A percentile compares a stretch with the other conserved stretches of the same genome.
Conservation (phyloP, 257 asterid genomes). For the Cordia subcordata region DNA sequence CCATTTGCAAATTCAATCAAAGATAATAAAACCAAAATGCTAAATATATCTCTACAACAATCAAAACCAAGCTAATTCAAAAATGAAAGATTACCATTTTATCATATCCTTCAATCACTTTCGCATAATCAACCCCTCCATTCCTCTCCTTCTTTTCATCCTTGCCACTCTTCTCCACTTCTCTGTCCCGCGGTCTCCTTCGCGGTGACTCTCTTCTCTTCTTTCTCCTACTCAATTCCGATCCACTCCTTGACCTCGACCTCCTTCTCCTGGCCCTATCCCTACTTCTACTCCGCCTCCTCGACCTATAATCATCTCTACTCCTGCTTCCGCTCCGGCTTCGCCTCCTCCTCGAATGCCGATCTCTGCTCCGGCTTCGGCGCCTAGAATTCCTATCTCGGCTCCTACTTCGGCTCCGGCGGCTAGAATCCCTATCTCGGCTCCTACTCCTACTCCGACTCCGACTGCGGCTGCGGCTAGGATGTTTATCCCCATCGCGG, state of each 20-base stretch:
- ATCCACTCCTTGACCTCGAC: constrained; percentile 24
- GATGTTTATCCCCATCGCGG: constrained; percentile 1
- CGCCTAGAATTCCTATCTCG: constrained; percentile 19
- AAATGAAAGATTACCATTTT: constrained; percentile 48
- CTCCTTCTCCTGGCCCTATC: constrained; percentile 8
- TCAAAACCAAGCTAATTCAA: not conserved
- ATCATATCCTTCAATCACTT: constrained; percentile 62
- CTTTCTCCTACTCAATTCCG: constrained; percentile 25
- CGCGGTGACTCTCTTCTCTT: constrained; percentile 41
- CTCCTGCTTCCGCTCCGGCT: constrained; percentile 26
- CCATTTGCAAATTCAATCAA: constrained; percentile 1
- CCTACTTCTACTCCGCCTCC: constrained; percentile 33
- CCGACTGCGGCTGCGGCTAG: too few species aligned
- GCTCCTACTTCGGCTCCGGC: constrained; percentile 30
- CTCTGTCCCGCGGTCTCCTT: constrained; percentile 29
- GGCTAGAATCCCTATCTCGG: not conserved
- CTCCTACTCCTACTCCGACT: not conserved
- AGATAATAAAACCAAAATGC: not conserved
- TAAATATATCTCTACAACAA: not conserved
- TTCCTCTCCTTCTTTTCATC: constrained; percentile 21
- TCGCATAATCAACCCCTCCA: constrained; percentile 44
- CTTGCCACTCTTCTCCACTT: constrained; percentile 23
- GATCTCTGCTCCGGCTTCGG: constrained; percentile 21
- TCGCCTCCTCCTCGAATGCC: constrained; percentile 18
- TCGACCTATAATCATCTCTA: constrained; percentile 28